phyloP scores from a whole-genome alignment of 2,329 filamentous ascomycete species.

The Cladosporium sp. region DNA sequence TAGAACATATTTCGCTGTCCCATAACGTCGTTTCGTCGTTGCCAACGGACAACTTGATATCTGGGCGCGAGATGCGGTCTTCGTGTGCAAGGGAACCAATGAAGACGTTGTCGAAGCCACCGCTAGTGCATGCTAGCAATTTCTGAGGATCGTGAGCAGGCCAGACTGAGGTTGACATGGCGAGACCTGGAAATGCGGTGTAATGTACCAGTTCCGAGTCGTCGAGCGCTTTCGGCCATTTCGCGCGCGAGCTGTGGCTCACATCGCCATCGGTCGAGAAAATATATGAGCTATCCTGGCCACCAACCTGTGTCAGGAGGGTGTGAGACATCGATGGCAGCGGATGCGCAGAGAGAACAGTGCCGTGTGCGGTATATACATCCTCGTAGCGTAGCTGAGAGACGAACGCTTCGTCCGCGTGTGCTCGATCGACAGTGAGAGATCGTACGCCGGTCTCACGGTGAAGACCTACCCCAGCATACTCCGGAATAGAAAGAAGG shows the following conservation, averaged over 20 bases:
- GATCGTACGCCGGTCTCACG: conserved; percentile 13
- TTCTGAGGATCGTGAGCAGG: conserved; percentile 2
- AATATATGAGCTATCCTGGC: not conserved
- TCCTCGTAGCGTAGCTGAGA: conserved; percentile 20
- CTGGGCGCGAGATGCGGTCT: not conserved
- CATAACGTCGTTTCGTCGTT: conserved; percentile 3
- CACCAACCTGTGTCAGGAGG: not conserved
- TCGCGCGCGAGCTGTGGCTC: not conserved
- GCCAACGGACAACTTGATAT: not conserved
- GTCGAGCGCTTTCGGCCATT: not conserved
- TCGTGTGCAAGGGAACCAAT: not conserved
- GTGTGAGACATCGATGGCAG: conserved; percentile 12
- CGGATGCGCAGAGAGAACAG: conserved; percentile 19
- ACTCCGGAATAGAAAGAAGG: conserved; percentile 10
- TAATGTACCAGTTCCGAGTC: not conserved
- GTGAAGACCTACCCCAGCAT: conserved; percentile 7
- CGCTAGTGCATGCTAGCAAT: not conserved
- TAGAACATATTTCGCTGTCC: not conserved
- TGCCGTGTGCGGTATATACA: not conserved
- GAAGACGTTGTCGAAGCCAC: not conserved
- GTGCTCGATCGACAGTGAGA: conserved; percentile 13
- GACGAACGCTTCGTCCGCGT: conserved; percentile 18
- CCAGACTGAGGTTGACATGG: conserved; percentile 10
- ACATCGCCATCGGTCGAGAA: not conserved
- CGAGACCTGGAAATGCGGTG: not conserved